These are phyloP conservation scores for Chlamydomonas incerta DNA, from an alignment of 139 green algal species.

Conservation along the genomic window DNA sequence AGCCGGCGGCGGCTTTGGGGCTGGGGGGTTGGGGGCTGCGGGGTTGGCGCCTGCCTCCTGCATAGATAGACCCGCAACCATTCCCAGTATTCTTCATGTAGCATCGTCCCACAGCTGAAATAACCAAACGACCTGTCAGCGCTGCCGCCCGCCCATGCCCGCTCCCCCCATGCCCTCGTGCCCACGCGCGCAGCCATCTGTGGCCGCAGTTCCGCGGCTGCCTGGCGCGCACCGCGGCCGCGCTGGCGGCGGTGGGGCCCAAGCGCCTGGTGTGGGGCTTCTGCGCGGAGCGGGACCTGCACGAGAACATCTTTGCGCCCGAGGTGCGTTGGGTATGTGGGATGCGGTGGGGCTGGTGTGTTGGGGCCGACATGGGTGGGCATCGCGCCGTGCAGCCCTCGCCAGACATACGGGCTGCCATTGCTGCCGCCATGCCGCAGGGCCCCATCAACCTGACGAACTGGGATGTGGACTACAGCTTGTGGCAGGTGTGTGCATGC, in stretches of 20 bases:
- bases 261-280: background rate
- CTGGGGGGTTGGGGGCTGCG: too few species aligned
- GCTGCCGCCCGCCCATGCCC: background rate
- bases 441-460: background rate
- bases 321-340: background rate
- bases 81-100: too few species aligned
- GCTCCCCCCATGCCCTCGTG: background rate
- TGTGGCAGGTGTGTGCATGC: constrained; percentile 2
- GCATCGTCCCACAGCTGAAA: too few species aligned
- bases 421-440: too few species aligned
- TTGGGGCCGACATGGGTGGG: too few species aligned
- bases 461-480: background rate
- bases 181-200: background rate
- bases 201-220: background rate
- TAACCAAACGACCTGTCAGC: background rate
- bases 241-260: background rate
- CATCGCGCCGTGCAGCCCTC: too few species aligned
- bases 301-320: constrained; percentile 8
- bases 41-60: too few species aligned
- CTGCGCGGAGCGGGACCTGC: background rate
- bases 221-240: background rate
- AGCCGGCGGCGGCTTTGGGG: too few species aligned
- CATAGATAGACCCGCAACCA: too few species aligned
- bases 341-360: too few species aligned
- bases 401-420: too few species aligned